These are phyloP conservation scores for Tuber umbilicatum DNA, from an alignment of 495 filamentous ascomycete species.

Conservation along the genomic window DNA sequence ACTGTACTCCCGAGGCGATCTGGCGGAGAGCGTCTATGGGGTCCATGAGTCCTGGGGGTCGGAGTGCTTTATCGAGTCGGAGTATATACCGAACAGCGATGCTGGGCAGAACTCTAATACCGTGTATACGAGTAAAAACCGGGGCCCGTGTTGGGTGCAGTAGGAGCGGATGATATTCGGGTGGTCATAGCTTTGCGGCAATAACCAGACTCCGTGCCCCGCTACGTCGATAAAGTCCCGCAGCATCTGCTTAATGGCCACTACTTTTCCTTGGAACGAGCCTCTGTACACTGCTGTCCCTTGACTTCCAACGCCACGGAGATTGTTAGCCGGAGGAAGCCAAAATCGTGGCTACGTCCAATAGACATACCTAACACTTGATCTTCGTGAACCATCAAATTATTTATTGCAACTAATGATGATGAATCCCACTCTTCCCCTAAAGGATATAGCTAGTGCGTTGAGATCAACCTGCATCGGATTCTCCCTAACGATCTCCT, in stretches of 20 bases:
- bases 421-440: conserved; percentile 12
- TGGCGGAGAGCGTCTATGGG: conserved; percentile 69
- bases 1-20: conserved; percentile 79
- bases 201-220: conserved; percentile 78
- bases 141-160: conserved; percentile 74
- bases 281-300: conserved; percentile 80
- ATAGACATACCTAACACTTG: conserved; percentile 60
- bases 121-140: conserved; percentile 97
- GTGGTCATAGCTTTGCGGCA: conserved; percentile 92
- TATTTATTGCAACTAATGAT: conserved; percentile 41
- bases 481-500: conserved; percentile 43
- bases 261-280: conserved; percentile 81
- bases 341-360: neutral
- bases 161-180: conserved; percentile 94
- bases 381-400: conserved; percentile 65
- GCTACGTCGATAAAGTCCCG: conserved; percentile 92
- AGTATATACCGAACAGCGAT: conserved; percentile 80
- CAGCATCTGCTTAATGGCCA: conserved; percentile 95
- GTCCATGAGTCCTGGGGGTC: conserved; percentile 52
- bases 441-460: conserved; percentile 35
- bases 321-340: conserved; percentile 15
- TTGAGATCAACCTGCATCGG: conserved; percentile 42
- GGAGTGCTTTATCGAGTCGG: conserved; percentile 58
- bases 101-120: conserved; percentile 89
- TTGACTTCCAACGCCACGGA: conserved; percentile 58